phyloP scores from a whole-genome alignment of 2,329 filamentous ascomycete genomes.

The Knoxdaviesia capensis region DNA sequence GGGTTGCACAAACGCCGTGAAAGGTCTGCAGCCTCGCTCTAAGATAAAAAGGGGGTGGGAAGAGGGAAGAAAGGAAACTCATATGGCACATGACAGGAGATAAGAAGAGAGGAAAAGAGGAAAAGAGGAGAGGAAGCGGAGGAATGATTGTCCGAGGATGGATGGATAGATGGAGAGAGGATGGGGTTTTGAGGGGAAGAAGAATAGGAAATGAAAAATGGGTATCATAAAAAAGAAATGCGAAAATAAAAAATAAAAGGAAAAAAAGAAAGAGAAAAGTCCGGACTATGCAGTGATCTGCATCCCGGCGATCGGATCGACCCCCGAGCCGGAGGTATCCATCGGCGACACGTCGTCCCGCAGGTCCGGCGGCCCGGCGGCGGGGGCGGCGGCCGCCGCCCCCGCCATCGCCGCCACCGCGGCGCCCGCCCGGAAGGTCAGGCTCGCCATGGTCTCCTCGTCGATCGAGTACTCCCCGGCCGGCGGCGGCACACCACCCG shows the following conservation, averaged over 20 bases:
- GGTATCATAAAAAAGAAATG: constrained; percentile 1
- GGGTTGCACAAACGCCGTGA: neutral
- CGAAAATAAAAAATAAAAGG: neutral
- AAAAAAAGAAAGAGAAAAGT: neutral
- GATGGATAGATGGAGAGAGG: too few species aligned
- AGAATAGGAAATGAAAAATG: constrained; percentile 1
- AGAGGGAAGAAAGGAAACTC: neutral
- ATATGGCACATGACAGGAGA: neutral
- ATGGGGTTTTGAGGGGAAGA: neutral
- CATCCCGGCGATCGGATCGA: neutral
- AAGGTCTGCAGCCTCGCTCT: neutral
- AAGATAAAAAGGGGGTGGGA: neutral
- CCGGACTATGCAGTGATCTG: neutral
- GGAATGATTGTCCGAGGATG: too few species aligned
- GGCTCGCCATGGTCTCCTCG: too few species aligned
- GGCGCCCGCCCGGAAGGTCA: too few species aligned
- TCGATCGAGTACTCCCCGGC: too few species aligned
- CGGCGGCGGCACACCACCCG: too few species aligned
- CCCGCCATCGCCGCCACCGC: too few species aligned
- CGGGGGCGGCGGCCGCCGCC: too few species aligned
- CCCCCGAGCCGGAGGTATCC: neutral
- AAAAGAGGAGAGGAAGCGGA: neutral
- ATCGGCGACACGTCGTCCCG: neutral
- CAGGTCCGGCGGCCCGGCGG: too few species aligned
- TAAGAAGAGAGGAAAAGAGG: neutral